These are phyloP conservation scores for Cystobasidium tubakii DNA, from an alignment of 768 basidiomycete species.

Conservation along the genomic window DNA sequence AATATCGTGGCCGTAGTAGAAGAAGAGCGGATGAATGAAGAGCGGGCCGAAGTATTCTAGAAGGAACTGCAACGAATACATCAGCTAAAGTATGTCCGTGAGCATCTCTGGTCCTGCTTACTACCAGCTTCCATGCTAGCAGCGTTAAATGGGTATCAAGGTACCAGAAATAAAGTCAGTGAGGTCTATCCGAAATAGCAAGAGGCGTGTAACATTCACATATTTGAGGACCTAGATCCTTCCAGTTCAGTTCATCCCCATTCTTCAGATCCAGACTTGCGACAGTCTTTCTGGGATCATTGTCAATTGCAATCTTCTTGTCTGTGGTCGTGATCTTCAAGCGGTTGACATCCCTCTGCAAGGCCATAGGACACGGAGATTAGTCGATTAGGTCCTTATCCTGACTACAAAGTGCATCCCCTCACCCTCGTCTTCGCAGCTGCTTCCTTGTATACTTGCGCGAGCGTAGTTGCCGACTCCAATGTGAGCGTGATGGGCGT, in stretches of 20 bases:
- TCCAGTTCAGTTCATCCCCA: constrained; percentile 65
- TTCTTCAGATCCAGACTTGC: constrained; percentile 57
- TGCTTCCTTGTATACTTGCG: constrained; percentile 12
- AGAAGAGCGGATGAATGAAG: constrained; percentile 78
- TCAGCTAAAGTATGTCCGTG: neutral
- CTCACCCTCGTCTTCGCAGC: constrained; percentile 20
- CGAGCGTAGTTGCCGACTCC: neutral
- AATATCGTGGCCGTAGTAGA: constrained; percentile 59
- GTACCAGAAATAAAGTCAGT: neutral
- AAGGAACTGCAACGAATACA: constrained; percentile 48
- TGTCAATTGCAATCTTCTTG: constrained; percentile 55
- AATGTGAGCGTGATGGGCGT: neutral
- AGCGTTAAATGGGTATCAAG: neutral
- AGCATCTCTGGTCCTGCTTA: neutral
- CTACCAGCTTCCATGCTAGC: constrained; percentile 55
- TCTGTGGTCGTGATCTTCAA: constrained; percentile 54
- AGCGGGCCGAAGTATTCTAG: constrained; percentile 96
- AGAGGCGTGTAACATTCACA: constrained; percentile 49
- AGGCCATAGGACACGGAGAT: neutral
- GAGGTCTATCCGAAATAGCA: neutral
- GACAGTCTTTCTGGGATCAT: constrained; percentile 63
- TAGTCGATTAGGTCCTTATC: neutral
- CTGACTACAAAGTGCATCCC: neutral
- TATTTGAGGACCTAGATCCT: constrained; percentile 86
- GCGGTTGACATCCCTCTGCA: constrained; percentile 20